phyloP scores from a whole-genome alignment of 306 rosid species.

The Hippophae tibetana region DNA sequence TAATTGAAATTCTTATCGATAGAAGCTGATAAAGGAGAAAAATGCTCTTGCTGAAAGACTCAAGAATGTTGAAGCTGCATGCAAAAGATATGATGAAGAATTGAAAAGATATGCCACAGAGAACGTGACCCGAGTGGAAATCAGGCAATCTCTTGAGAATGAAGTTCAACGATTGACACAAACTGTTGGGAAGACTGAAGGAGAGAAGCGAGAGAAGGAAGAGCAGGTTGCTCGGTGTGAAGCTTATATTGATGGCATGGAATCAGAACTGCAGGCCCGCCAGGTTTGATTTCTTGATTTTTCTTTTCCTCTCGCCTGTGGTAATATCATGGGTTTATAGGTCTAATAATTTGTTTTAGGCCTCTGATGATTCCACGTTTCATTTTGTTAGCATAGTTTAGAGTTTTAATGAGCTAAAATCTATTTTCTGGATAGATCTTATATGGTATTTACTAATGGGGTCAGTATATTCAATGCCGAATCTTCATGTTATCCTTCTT shows the following conservation, averaged over 20 bases:
- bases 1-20: conserved; percentile 24
- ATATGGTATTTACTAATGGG: too few species aligned
- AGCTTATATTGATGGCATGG: conserved; percentile 97
- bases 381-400: too few species aligned
- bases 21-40: conserved; percentile 96
- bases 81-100: conserved; percentile 95
- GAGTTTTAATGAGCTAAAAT: too few species aligned
- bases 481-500: too few species aligned
- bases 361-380: neutral
- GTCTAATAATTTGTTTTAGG: neutral
- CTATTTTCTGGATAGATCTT: too few species aligned
- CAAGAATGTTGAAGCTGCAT: conserved; percentile 90
- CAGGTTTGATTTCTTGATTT: conserved; percentile 48
- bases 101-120: conserved; percentile 86
- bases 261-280: conserved; percentile 90
- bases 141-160: conserved; percentile 88
- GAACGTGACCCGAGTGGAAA: conserved; percentile 84
- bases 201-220: conserved; percentile 91
- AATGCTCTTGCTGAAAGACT: conserved; percentile 90
- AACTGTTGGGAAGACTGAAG: conserved; percentile 93
- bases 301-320: conserved; percentile 1
- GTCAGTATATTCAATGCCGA: neutral
- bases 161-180: conserved; percentile 82
- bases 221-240: conserved; percentile 94
- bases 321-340: neutral